Evolutionary conservation across 2,329 filamentous ascomycete species (phyloP).

Genomic region (Ceratocystis alfenasii): DNA sequence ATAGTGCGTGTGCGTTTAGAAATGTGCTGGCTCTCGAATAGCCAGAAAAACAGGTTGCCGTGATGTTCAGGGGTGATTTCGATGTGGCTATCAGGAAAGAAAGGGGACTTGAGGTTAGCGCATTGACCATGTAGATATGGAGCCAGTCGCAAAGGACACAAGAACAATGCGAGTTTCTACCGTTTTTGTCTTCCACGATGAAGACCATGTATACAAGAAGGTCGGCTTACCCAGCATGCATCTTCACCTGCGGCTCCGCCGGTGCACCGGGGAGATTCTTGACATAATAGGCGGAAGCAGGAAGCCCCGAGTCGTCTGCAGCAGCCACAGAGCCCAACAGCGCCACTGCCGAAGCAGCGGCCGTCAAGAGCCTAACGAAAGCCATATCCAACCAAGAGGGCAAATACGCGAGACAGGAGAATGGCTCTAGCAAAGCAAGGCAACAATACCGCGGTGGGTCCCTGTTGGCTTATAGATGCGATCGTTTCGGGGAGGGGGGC

Average conservation of each 20-base stretch:
- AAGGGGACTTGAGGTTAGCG: neutral
- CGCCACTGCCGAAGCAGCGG: conserved; percentile 20
- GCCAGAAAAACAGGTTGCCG: conserved; percentile 97
- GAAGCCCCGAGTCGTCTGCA: conserved; percentile 27
- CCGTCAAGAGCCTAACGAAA: conserved; percentile 13
- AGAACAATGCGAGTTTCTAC: too few species aligned
- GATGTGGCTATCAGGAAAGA: conserved; percentile 55
- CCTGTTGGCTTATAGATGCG: neutral
- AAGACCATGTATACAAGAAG: neutral
- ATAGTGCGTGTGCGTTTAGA: conserved; percentile 82
- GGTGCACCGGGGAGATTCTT: conserved; percentile 75
- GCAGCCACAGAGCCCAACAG: conserved; percentile 26
- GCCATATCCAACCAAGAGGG: conserved; percentile 24
- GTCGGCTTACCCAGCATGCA: conserved; percentile 82
- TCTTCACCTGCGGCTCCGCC: conserved; percentile 64
- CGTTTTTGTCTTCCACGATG: neutral
- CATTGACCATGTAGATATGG: neutral
- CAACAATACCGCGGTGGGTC: neutral
- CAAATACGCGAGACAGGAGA: neutral
- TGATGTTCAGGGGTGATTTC: conserved; percentile 76
- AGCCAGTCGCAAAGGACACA: neutral
- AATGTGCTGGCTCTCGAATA: conserved; percentile 90
- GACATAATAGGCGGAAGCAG: conserved; percentile 61
- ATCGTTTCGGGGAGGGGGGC: neutral
- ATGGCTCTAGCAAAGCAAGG: neutral